Base-by-base conservation (phyloP, 2,329 filamentous ascomycete genomes). In the Metarhizium sp. region DNA sequence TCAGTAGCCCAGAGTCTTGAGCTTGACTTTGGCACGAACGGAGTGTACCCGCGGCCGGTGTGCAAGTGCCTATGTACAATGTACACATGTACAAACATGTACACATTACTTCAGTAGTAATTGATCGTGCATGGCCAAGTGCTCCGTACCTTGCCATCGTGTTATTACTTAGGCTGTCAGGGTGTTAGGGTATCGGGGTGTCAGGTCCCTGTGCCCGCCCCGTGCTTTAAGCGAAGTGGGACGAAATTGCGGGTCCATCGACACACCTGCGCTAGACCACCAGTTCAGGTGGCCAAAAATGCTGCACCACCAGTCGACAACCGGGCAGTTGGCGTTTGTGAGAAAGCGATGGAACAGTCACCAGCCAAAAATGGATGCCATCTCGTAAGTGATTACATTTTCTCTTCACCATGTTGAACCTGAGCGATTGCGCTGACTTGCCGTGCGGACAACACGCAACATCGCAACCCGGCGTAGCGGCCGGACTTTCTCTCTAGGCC, bases 141-240 rank as follows among this genome's bases (percentile, higher is more conserved):
- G 32, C 32, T 11, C 32, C 29, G 40, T 6, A 14, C 8, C 40
- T 42, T 16, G 40, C 14, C 40, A 42, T 16, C 14, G 6, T 42
- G 40, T 14, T 14, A 42, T 42, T 6, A 25, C 20, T n/a, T 42
- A 42, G 40, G 11, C 14, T 42, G 40, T 42, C 14, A 34, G 32
- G 32, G 32, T 8, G 10, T 11, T 34, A 34, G 32, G 48, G 42
- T 45, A 25, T 46, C 40, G 29, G 40, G 32, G 34, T 50, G 18
- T 16, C 52, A 10, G 43, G 43, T 18, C 18, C 45, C 45, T n/a
- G 7, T 48, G 45, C 2, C 45, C 55, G 59, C 55, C 57, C 60
- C 56, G 58, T 58, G 59, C 58, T 38, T 60, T 63, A 62, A 64
- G 60, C 60, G 55, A 52, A 38, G 61, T 64, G 61, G 63, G 62